Base-by-base conservation (phyloP, 1,284 basidiomycete species). In the Mrakiaceae sp. region DNA sequence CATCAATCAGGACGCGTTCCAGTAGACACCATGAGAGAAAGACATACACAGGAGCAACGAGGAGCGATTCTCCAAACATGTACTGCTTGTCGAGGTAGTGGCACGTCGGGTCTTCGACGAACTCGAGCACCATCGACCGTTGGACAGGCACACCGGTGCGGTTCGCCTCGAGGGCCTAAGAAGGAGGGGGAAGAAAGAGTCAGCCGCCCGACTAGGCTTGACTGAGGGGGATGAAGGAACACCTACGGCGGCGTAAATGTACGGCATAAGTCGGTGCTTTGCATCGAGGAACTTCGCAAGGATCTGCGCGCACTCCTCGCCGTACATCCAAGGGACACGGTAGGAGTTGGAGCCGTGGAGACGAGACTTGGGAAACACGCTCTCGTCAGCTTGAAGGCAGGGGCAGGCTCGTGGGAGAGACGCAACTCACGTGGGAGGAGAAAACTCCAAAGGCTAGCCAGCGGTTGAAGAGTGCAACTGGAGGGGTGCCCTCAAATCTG, bases 261-360 rank as follows among this genome's bases (percentile, higher is more conserved):
- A 87, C 0, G 86, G 87, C 85, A 87, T 87, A 61, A 88, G 76
- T 62, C 84, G 76, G 72, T 86, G 82, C 72, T 87, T 88, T n/a
- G 80, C 78, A 66, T 84, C 80, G 51, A 87, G 75, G 73, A 85
- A 82, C 71, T 81, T 83, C 12, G 84, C 79, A 79, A 87, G 84
- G 70, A 81, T 81, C 12, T 65, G 64, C 39, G 58, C 58, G 16
- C 58, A 57, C 44, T 83, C 83, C 73, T 86, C 85, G 39, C 85
- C 85, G 70, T 86, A 87, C 63, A 83, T 79, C 86, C 86, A 88
- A 0, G 86, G 86, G 0, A 88, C 85, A 4, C 86, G 82, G 71
- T 87, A 87, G 16, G 85, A 86, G 48, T 79, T 79, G 10, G 84
- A 86, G 3, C 85, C 86, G 69, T 88, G 86, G 54, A 88, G 74